Percentiles rank a stretch among this genome's conserved stretches.
phyloP scores from a whole-genome alignment of 2,329 filamentous ascomycete species.

The Microdochium nivale region DNA sequence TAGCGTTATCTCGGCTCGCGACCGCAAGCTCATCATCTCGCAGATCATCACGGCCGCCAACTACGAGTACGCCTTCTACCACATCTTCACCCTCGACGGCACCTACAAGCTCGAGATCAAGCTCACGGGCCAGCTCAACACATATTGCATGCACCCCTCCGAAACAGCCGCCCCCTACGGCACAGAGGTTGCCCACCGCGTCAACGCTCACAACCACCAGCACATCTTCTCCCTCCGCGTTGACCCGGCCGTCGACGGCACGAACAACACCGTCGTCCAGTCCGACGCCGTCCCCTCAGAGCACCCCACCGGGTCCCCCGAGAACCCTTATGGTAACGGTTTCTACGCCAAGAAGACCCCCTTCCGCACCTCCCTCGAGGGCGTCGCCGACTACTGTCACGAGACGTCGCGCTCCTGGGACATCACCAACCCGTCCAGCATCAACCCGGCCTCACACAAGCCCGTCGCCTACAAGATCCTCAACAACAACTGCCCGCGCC shows the following conservation, averaged over 20 bases:
- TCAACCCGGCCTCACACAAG: constrained; percentile 38
- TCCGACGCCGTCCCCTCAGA: constrained; percentile 46
- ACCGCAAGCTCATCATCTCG: constrained; percentile 5
- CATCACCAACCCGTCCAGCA: constrained; percentile 40
- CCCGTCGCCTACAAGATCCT: constrained; percentile 41
- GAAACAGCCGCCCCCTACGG: constrained; percentile 4
- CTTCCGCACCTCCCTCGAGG: constrained; percentile 30
- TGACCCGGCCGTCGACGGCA: constrained; percentile 53
- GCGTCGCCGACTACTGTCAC: constrained; percentile 48
- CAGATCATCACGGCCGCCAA: constrained; percentile 7
- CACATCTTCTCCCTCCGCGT: constrained; percentile 65
- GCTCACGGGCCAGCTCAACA: constrained; percentile 9
- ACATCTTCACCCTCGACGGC: constrained; percentile 8
- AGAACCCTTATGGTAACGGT: constrained; percentile 39
- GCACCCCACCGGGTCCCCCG: constrained; percentile 25
- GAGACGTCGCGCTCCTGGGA: constrained; percentile 23
- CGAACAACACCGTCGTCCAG: constrained; percentile 45
- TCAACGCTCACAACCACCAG: constrained; percentile 45
- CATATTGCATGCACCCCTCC: constrained; percentile 8
- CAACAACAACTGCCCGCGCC: constrained; percentile 23
- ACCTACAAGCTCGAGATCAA: constrained; percentile 9
- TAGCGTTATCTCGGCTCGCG: constrained; percentile 3
- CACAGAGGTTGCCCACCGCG: constrained; percentile 4
- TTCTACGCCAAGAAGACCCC: constrained; percentile 32
- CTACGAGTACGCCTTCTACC: constrained; percentile 7